Evolutionary conservation across 768 basidiomycete genomes (phyloP).

Genomic region (Suillus brevipes): DNA sequence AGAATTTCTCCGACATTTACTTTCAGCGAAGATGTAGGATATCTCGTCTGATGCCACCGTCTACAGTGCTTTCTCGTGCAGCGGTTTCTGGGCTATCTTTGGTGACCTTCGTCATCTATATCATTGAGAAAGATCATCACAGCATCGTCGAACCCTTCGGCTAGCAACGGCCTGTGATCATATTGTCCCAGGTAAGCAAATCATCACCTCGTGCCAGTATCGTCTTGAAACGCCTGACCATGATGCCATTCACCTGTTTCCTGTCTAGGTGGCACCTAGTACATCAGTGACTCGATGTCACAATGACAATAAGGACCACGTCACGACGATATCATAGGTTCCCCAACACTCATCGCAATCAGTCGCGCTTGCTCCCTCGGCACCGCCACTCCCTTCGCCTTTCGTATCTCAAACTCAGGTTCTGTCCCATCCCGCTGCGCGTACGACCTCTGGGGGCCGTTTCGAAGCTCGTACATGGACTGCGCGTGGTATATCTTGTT

Average conservation of each 20-base stretch:
- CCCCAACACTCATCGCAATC: constrained; percentile 18
- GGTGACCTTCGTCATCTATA: too few relatives aligned
- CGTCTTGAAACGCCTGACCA: constrained; percentile 20
- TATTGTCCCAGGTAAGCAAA: constrained; percentile 12
- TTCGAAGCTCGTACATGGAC: constrained; percentile 17
- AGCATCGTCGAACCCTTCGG: too few relatives aligned
- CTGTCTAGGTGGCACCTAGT: constrained; percentile 30
- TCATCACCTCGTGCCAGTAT: constrained; percentile 10
- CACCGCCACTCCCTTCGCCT: constrained; percentile 22
- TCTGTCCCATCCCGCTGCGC: constrained; percentile 12
- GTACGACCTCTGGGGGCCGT: constrained; percentile 5
- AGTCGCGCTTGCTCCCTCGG: constrained; percentile 21
- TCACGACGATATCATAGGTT: background rate
- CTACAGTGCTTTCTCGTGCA: too few relatives aligned
- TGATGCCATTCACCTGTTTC: constrained; percentile 4
- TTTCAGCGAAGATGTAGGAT: too few relatives aligned
- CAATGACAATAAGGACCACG: constrained; percentile 5
- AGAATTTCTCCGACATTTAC: too few relatives aligned
- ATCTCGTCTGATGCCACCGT: too few relatives aligned
- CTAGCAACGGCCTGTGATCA: background rate
- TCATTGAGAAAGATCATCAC: too few relatives aligned
- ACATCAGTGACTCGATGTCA: too few relatives aligned
- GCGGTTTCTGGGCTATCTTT: too few relatives aligned
- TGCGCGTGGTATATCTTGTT: constrained; percentile 17
- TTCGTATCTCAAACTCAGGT: constrained; percentile 25